phyloP scores from a whole-genome alignment of 768 basidiomycete species.

The Rhizopogon vinicolor region DNA sequence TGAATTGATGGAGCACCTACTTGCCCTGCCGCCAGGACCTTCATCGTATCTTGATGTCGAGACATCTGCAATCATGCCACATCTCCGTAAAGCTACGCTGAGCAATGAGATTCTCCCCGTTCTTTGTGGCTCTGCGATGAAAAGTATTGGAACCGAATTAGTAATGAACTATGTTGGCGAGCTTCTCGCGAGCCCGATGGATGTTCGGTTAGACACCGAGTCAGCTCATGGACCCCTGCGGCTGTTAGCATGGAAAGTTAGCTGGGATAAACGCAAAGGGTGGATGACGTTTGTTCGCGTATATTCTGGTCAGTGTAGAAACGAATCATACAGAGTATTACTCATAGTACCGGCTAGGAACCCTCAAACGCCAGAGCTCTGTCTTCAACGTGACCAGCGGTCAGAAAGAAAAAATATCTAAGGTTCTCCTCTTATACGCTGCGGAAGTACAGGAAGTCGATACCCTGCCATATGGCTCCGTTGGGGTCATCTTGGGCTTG shows the following conservation, averaged over 20 bases:
- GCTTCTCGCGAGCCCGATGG: slow-evolving; percentile 72
- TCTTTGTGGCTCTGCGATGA: slow-evolving; percentile 78
- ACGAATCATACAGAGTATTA: neutral
- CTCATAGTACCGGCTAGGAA: slow-evolving; percentile 35
- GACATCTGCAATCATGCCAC: slow-evolving; percentile 46
- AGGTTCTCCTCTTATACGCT: slow-evolving; percentile 76
- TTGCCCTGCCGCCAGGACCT: slow-evolving; percentile 50
- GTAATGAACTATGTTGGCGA: slow-evolving; percentile 81
- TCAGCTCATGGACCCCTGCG: slow-evolving; percentile 46
- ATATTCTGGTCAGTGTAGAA: slow-evolving; percentile 62
- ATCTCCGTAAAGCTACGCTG: slow-evolving; percentile 66
- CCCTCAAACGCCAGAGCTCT: slow-evolving; percentile 54
- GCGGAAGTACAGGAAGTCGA: slow-evolving; percentile 75
- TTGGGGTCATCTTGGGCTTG: slow-evolving; percentile 81
- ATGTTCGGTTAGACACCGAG: slow-evolving; percentile 48
- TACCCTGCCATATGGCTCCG: slow-evolving; percentile 72
- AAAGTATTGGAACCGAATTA: slow-evolving; percentile 75
- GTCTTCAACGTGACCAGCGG: slow-evolving; percentile 65
- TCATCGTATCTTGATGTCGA: slow-evolving; percentile 65
- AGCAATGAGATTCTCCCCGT: slow-evolving; percentile 68
- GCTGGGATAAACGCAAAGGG: slow-evolving; percentile 76
- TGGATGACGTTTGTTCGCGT: slow-evolving; percentile 94
- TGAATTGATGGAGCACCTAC: slow-evolving; percentile 69
- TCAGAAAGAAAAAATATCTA: slow-evolving; percentile 68
- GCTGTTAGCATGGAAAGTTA: slow-evolving; percentile 84